These are phyloP conservation scores for Phallus indusiatus DNA, from an alignment of 768 basidiomycete species.

Conservation along the genomic window DNA sequence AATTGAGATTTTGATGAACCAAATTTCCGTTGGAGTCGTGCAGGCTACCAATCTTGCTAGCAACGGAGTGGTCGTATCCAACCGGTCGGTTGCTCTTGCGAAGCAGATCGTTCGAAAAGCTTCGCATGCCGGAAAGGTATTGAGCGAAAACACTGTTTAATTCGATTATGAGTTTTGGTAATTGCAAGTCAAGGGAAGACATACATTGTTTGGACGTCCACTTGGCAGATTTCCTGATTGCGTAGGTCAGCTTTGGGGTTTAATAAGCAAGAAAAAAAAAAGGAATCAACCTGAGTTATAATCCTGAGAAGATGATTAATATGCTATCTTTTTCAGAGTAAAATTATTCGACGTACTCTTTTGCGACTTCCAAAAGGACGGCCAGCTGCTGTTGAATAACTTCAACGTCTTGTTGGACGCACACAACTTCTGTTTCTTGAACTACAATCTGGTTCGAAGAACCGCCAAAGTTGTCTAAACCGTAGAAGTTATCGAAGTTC, in stretches of 20 bases:
- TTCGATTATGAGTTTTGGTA: background rate
- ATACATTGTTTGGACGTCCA: slow-evolving; percentile 32
- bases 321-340: background rate
- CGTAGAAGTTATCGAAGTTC: slow-evolving; percentile 11
- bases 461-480: slow-evolving; percentile 9
- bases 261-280: background rate
- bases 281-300: slow-evolving; percentile 4
- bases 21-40: slow-evolving; percentile 1
- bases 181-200: background rate
- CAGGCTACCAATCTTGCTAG: slow-evolving; percentile 6
- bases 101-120: slow-evolving; percentile 3
- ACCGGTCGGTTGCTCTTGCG: background rate
- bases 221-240: slow-evolving; percentile 36
- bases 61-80: slow-evolving; percentile 7
- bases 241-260: background rate
- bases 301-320: background rate
- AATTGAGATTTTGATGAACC: slow-evolving; percentile 4
- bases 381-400: slow-evolving; percentile 11
- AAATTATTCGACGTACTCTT: background rate
- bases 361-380: slow-evolving; percentile 9
- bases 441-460: slow-evolving; percentile 4
- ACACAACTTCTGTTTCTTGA: slow-evolving; percentile 1
- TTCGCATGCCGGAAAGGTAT: slow-evolving; percentile 3
- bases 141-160: slow-evolving; percentile 8
- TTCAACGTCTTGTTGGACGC: slow-evolving; percentile 1